These are phyloP conservation scores for Hyphopichia fennica DNA, from an alignment of 1,139 yeast genomes.

Conservation along the genomic window DNA sequence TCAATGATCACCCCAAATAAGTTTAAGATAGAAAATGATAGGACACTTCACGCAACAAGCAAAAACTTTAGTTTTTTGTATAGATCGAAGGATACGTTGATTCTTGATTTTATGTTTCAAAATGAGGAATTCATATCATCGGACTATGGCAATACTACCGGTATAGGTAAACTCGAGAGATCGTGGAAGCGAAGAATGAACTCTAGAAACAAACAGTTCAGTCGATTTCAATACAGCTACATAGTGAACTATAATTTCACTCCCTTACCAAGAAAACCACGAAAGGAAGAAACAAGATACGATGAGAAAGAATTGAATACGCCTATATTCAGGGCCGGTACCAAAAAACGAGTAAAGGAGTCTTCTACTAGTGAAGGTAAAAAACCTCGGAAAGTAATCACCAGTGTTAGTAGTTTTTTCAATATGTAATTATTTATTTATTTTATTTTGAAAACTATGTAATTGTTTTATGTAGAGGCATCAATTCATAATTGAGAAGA, in stretches of 20 bases:
- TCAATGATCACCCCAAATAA: slow-evolving; percentile 1
- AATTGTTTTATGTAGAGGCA: neutral
- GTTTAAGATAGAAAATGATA: neutral
- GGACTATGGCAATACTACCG: neutral
- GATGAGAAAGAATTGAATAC: neutral
- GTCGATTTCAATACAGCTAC: neutral
- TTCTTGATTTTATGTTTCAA: slow-evolving; percentile 24
- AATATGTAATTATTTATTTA: slow-evolving; percentile 7
- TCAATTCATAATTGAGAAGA: slow-evolving; percentile 1
- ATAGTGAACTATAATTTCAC: slow-evolving; percentile 1
- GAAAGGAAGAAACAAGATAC: neutral
- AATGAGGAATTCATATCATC: slow-evolving; percentile 3
- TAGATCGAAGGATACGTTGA: slow-evolving; percentile 5
- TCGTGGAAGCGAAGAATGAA: slow-evolving; percentile 2
- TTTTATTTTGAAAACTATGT: neutral
- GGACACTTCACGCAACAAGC: slow-evolving; percentile 1
- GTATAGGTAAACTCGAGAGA: neutral
- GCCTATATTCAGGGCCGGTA: slow-evolving; percentile 1
- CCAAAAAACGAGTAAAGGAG: neutral
- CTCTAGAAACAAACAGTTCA: neutral
- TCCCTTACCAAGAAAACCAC: neutral
- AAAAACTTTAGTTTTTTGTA: slow-evolving; percentile 5
- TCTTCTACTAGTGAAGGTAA: neutral
- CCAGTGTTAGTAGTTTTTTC: slow-evolving; percentile 16
- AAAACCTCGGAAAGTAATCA: slow-evolving; percentile 4